Conservation (phyloP, 257 asterid species). For the Solanum raphanifolium region DNA sequence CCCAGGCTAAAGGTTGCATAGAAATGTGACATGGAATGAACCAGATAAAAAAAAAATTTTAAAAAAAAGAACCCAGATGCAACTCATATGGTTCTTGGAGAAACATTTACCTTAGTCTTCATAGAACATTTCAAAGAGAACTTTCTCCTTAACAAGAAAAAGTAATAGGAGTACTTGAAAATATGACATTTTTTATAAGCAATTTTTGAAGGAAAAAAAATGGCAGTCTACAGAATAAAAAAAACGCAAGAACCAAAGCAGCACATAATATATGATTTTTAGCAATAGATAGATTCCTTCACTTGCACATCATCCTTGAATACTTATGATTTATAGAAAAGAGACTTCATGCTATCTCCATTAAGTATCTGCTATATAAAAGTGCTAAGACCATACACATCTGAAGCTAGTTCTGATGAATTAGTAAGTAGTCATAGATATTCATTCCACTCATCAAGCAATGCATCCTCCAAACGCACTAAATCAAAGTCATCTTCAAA, state of each 20-base stretch:
- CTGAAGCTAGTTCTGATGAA: neutral
- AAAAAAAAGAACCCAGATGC: neutral
- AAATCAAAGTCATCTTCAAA: neutral
- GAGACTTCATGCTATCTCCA: neutral
- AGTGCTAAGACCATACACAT: neutral
- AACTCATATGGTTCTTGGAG: neutral
- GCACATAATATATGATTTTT: neutral
- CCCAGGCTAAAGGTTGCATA: neutral
- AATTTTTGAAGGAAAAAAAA: neutral
- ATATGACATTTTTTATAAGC: neutral
- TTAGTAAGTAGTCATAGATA: neutral
- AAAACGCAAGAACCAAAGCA: neutral
- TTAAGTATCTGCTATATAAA: neutral
- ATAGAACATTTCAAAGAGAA: neutral
- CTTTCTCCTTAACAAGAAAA: neutral
- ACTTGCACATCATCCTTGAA: neutral
- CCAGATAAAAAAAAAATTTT: neutral
- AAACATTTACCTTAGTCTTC: neutral
- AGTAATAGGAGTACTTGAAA: neutral
- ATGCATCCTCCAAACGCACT: neutral
- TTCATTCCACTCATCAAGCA: neutral
- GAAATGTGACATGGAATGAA: neutral
- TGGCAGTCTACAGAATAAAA: neutral
- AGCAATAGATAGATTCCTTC: neutral
- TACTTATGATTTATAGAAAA: neutral